Base-by-base conservation (phyloP, 2,329 filamentous ascomycete species). In the Aspergillus floridensis region DNA sequence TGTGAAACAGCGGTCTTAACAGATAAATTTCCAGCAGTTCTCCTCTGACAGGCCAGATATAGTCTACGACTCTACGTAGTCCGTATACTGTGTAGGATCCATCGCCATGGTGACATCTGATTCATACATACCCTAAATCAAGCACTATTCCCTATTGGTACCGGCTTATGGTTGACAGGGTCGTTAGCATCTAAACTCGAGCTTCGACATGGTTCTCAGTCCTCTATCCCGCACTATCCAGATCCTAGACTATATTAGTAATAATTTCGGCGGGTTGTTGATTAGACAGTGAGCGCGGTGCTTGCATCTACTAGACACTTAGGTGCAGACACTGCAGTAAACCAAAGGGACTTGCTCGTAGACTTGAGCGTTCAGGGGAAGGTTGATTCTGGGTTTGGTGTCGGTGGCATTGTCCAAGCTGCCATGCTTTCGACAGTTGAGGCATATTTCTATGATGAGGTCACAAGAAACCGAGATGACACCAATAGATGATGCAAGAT, bases 1-100 rank as follows among this genome's bases (percentile, higher is more conserved):
- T 32, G 21, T 55, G 53, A 55, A 55, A 55, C 44, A 24, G 26
- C 41, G 53, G 53, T 35, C 41, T 41, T 52, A 26, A 26, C 19
- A 24, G 21, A 29, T n/a, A 53, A 24, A 26, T 26, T 22, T 14
- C 24, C 53, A 55, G 22, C 32, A 16, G 24, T 32, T 47, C 29
- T 22, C 32, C 16, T 29, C 32, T 35, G 32, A 35, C 32, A 16
- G 32, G 14, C 14, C 16, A 35, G 26, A 29, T 10, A 8, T 7
- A 8, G 26, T 29, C 32, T 35, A 35, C 32, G 32, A 32, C 7
- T 21, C 21, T 29, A 29, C 21, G 26, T 8, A 29, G 5, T 29
- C 2, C 26, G 26, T 29, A 29, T 29, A 8, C 26, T 35, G 5
- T 16, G 11, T 35, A 35, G 32, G 11, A 35, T 35, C 14, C 11